Conservation (phyloP, 495 filamentous ascomycete species). For the Hyaloscypha bicolor region DNA sequence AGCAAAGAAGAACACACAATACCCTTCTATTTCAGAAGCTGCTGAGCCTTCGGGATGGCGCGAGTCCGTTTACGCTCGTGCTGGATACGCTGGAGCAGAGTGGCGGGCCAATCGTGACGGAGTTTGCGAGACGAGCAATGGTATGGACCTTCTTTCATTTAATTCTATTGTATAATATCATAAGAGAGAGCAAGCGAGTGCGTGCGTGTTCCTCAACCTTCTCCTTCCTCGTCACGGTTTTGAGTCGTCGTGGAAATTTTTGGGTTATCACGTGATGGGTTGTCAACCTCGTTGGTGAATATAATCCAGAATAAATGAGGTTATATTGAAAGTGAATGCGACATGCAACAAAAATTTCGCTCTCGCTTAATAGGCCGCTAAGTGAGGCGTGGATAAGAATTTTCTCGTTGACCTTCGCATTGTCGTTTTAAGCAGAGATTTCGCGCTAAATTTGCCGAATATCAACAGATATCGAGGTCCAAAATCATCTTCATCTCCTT, state of each 20-base stretch:
- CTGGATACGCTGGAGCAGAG: slow-evolving; percentile 86
- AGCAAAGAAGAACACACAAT: slow-evolving; percentile 82
- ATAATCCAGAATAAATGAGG: too few relatives aligned
- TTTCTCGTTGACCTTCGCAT: background rate
- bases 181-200: background rate
- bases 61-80: slow-evolving; percentile 83
- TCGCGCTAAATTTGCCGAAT: background rate
- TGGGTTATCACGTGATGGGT: too few relatives aligned
- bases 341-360: too few relatives aligned
- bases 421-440: background rate
- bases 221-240: too few relatives aligned
- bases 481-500: slow-evolving; percentile 80
- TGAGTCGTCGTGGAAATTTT: too few relatives aligned
- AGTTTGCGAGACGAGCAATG: slow-evolving; percentile 77
- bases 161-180: background rate
- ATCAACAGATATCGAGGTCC: slow-evolving; percentile 45
- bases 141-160: slow-evolving; percentile 42
- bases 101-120: slow-evolving; percentile 66
- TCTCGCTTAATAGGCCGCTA: background rate
- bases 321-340: too few relatives aligned
- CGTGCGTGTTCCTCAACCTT: too few relatives aligned
- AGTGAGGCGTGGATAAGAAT: background rate
- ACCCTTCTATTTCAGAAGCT: slow-evolving; percentile 84
- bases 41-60: slow-evolving; percentile 73
- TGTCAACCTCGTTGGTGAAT: too few relatives aligned